Evolutionary conservation across 257 asterid species (phyloP), one percentile per base, ranked within the genome.

Genomic region (Perilla frutescens): DNA sequence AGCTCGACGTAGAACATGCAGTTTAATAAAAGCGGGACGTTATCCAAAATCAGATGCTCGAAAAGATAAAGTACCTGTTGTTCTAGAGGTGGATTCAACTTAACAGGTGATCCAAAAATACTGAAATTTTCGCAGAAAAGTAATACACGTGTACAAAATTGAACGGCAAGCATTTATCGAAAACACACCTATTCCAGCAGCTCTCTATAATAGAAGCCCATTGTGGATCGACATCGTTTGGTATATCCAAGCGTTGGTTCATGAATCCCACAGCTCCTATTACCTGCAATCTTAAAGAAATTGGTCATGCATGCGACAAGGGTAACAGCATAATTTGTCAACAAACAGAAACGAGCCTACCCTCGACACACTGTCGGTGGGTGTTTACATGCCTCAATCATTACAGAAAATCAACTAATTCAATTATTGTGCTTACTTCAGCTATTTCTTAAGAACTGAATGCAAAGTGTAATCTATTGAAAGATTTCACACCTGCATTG

Each of bases 191-290:
- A 36, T 76, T 86, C 97, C 96, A 94, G 81, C 97, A 91, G 88
- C 93, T 90, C 84, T 88, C 93, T n/a, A 91, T 88, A 58, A 94
- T 71, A 26, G 96, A 84, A 66, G 79, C 88, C 97, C 97, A 94
- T 64, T 86, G 86, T 3, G 95, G 90, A 74, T 90, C 90, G 11
- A 89, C 81, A 54, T 91, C 95, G 65, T 64, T 74, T 32, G 99
- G 99, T 68, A 91, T 84, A 62, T 94, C 97, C 47, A 94, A 84
- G 50, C 90, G 86, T 80, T 86, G 97, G 80, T 91, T 84, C 97
- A 94, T 94, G 84, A 94, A 94, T n/a, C 97, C 99, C 79, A 94
- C 97, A 51, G 97, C 97, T 72, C 96, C 97, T 50, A 94, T 87
- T 49, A 94, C 97, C 99, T 94, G 86, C 62, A 84, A 74, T 72